Evolutionary conservation across 2,329 filamentous ascomycete species (phyloP).

Genomic region (Cadophora luteo-olivacea): DNA sequence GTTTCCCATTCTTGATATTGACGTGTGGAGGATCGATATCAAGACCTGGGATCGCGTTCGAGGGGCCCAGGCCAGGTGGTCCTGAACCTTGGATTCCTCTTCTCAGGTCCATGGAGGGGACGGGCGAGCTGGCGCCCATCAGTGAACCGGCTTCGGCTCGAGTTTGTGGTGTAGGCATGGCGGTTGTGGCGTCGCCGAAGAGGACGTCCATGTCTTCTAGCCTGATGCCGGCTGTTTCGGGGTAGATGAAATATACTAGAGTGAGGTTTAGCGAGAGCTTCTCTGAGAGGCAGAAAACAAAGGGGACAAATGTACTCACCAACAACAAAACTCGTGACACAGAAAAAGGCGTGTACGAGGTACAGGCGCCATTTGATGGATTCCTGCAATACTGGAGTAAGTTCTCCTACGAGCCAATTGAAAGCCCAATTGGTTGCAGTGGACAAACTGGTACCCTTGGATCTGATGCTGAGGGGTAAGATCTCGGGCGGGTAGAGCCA

Average conservation of each 20-base stretch:
- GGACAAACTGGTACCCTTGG: slow-evolving; percentile 94
- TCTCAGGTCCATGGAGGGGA: slow-evolving; percentile 77
- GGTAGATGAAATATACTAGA: slow-evolving; percentile 94
- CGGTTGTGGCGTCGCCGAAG: slow-evolving; percentile 91
- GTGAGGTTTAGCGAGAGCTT: slow-evolving; percentile 6
- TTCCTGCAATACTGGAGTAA: slow-evolving; percentile 93
- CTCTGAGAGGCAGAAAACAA: background rate
- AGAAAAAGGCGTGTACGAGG: slow-evolving; percentile 95
- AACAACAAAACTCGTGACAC: slow-evolving; percentile 91
- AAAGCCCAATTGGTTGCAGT: slow-evolving; percentile 98
- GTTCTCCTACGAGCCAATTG: slow-evolving; percentile 95
- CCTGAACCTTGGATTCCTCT: slow-evolving; percentile 50
- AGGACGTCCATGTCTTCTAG: slow-evolving; percentile 96
- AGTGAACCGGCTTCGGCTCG: slow-evolving; percentile 83
- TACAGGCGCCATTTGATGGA: slow-evolving; percentile 94
- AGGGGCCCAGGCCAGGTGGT: slow-evolving; percentile 56
- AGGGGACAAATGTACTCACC: slow-evolving; percentile 64
- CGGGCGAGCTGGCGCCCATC: slow-evolving; percentile 78
- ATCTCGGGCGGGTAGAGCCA: slow-evolving; percentile 99
- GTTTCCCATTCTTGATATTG: slow-evolving; percentile 56
- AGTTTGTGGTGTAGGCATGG: slow-evolving; percentile 79
- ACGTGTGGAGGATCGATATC: slow-evolving; percentile 81
- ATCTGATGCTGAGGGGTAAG: slow-evolving; percentile 92
- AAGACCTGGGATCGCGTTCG: slow-evolving; percentile 78
- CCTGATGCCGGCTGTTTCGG: slow-evolving; percentile 93